Evolutionary conservation across 345 rosid species (phyloP).

Genomic region (Cardamine chenopodiifolia): DNA sequence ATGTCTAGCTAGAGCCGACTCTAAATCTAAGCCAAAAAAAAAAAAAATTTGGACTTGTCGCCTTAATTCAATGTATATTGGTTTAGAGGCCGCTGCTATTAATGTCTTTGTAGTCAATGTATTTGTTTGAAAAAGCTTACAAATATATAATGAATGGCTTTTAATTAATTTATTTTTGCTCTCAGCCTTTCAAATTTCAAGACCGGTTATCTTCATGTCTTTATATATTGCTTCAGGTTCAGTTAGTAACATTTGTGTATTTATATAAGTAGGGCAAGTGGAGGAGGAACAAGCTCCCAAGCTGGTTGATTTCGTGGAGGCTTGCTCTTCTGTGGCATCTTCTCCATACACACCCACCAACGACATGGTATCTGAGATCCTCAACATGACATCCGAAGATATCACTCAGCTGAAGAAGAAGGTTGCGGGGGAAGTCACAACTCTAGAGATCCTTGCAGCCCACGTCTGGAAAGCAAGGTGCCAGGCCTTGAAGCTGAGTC

Average conservation of each 20-base stretch:
- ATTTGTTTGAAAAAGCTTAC: too few species aligned
- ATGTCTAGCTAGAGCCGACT: too few species aligned
- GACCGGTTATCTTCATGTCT: too few species aligned
- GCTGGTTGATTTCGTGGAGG: conserved; percentile 29
- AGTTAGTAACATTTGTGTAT: background rate
- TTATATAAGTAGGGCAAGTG: conserved; percentile 17
- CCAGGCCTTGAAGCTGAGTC: conserved; percentile 49
- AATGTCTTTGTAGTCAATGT: too few species aligned
- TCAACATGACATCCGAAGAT: conserved; percentile 43
- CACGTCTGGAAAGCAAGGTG: conserved; percentile 59
- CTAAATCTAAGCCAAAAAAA: too few species aligned
- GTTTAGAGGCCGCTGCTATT: too few species aligned
- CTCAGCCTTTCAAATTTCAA: background rate
- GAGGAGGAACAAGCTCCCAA: conserved; percentile 26
- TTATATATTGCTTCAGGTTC: background rate
- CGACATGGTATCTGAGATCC: conserved; percentile 47
- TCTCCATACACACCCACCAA: conserved; percentile 49
- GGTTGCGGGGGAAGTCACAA: conserved; percentile 44
- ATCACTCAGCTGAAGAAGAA: conserved; percentile 45
- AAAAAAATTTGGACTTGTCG: too few species aligned
- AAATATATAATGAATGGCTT: too few species aligned
- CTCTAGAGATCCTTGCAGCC: conserved; percentile 56
- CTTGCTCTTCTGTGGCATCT: conserved; percentile 39
- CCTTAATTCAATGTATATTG: too few species aligned
- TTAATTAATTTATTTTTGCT: background rate